Evolutionary conservation across 1,284 basidiomycete genomes (phyloP), one percentile per base, ranked within the genome.

Genomic region (Cryptococcus floricola): DNA sequence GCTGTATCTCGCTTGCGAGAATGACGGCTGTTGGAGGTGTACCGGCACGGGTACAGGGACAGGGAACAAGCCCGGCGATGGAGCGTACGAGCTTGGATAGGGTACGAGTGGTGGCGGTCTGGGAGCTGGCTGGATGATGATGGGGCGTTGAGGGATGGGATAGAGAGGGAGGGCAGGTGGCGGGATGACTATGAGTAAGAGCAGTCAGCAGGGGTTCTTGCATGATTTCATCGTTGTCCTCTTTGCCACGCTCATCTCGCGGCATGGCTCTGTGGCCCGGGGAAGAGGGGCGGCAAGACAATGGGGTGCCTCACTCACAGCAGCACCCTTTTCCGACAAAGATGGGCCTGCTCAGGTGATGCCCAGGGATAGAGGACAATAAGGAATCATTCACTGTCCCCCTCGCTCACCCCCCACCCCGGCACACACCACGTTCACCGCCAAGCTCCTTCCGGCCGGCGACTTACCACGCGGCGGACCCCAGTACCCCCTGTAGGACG

Each of bases 61-160:
- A 31, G 25, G 46, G 46, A 16, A n/a, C 13, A 48, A 10, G 25
- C 27, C 12, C 4, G 46, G 46, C 0, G 55, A 31, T 3, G 48
- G 52, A 18, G 31, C 25, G 27, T 53, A 46, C 3, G 54, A 42
- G 7, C 27, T n/a, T 38, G 59, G 51, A 19, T 61, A 57, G 7
- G 48, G 48, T 10, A 56, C 45, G 18, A 56, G 38, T 31, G 59
- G 52, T n/a, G 59, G 49, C 9, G 49, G 55, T 13, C 57, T 25
- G 12, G 49, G 59, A 13, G 39, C 41, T 2, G 56, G 59, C 28
- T 51, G 59, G 10, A 41, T 1, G 14, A 60, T 47, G 19, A 60
- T 52, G 13, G 52, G 50, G 1, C 41, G 50, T 19, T 48, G 39
- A 8, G 47, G 41, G 14, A 45, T 25, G 28, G 45, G 54, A 45